Percentiles rank a stretch among this genome's conserved stretches.
phyloP scores from a whole-genome alignment of 768 basidiomycete genomes.

The Podaxis mareebaensis region DNA sequence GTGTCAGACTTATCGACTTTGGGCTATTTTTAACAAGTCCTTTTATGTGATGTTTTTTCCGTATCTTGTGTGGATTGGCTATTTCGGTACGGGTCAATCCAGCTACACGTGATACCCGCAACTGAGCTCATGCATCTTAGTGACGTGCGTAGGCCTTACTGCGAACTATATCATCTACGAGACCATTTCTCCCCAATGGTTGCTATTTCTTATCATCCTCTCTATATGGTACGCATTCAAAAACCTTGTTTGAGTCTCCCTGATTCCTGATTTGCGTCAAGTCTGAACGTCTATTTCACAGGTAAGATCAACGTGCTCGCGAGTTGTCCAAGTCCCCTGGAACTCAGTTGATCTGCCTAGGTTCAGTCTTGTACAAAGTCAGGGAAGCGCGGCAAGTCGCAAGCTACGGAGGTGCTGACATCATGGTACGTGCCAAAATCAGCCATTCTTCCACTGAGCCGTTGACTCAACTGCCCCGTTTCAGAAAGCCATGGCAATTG shows the following conservation, averaged over 20 bases:
- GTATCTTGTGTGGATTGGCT: slow-evolving; percentile 4
- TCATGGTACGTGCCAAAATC: not conserved
- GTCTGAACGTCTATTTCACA: slow-evolving; percentile 8
- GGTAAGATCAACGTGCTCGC: not conserved
- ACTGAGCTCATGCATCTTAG: not conserved
- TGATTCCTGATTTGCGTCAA: not conserved
- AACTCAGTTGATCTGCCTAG: not conserved
- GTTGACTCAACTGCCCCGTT: not conserved
- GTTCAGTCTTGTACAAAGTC: not conserved
- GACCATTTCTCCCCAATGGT: not conserved
- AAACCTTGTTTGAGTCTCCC: not conserved
- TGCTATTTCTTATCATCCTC: not conserved
- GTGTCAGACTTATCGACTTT: slow-evolving; percentile 1
- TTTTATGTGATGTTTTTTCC: not conserved
- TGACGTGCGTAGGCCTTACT: not conserved
- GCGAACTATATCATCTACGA: not conserved
- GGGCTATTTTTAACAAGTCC: not conserved
- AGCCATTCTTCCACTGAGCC: not conserved
- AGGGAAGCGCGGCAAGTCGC: not conserved
- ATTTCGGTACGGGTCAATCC: not conserved
- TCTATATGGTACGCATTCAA: slow-evolving; percentile 4
- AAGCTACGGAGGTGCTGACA: not conserved
- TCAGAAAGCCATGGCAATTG: slow-evolving; percentile 12
- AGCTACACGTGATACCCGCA: too few relatives aligned
- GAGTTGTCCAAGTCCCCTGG: not conserved